Conservation (phyloP, 1,139 yeast species). For the Debaryomycetaceae sp. region DNA sequence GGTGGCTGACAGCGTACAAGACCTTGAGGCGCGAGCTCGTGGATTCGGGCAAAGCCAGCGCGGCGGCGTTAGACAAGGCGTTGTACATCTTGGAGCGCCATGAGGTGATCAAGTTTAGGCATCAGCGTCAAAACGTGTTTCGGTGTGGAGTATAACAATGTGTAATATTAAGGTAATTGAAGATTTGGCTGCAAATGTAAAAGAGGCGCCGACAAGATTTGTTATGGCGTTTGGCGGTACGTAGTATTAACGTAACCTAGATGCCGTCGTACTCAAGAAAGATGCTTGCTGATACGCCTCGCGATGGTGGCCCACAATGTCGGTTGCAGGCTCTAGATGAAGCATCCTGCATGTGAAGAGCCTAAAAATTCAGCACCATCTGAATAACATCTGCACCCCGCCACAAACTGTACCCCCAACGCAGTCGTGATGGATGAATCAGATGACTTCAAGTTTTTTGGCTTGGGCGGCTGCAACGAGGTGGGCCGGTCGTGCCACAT, state of each 20-base stretch:
- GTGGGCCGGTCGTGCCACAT: slow-evolving; percentile 97
- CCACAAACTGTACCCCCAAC: no score
- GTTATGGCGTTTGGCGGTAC: no score
- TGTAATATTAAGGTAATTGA: background rate
- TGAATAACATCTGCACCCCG: no score
- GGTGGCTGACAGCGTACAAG: slow-evolving; percentile 90
- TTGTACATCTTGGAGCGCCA: slow-evolving; percentile 77
- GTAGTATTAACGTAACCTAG: no score
- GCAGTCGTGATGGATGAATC: slow-evolving; percentile 22
- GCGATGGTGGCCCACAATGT: no score
- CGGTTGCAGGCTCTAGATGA: no score
- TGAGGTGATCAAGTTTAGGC: slow-evolving; percentile 81
- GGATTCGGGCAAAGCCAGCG: slow-evolving; percentile 59
- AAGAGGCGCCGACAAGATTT: no score
- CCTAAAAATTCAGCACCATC: no score
- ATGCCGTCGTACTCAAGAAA: no score
- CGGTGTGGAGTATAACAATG: slow-evolving; percentile 63
- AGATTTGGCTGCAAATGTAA: no score
- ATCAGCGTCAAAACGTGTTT: slow-evolving; percentile 81
- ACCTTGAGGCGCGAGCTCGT: slow-evolving; percentile 85
- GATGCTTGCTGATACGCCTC: no score
- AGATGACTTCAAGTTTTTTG: slow-evolving; percentile 68
- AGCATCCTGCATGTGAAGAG: no score
- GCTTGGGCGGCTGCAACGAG: slow-evolving; percentile 99
- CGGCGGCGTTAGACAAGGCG: slow-evolving; percentile 80